A percentile compares a stretch with the other conserved stretches of the same genome.
These are phyloP conservation scores for Tetrapisispora pingtungensis DNA, from an alignment of 805 yeast genomes.

Conservation along the genomic window DNA sequence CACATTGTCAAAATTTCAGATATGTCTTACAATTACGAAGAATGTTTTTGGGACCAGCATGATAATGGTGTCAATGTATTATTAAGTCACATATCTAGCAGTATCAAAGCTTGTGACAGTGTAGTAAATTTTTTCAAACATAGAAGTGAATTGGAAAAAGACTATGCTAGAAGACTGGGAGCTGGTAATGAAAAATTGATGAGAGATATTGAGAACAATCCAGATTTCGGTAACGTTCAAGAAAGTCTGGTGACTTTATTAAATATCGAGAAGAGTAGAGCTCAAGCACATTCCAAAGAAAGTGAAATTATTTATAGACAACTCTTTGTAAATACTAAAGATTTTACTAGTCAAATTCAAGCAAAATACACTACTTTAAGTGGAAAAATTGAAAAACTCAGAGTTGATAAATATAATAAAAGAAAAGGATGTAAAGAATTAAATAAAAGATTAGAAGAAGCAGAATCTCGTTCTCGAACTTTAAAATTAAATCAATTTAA, in stretches of 20 bases:
- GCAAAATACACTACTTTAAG: slow-evolving; percentile 23
- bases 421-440: slow-evolving; percentile 23
- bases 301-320: slow-evolving; percentile 21
- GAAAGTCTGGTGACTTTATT: slow-evolving; percentile 12
- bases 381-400: slow-evolving; percentile 24
- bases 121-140: slow-evolving; percentile 23
- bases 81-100: slow-evolving; percentile 21
- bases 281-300: slow-evolving; percentile 26
- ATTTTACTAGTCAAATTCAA: slow-evolving; percentile 17
- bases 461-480: slow-evolving; percentile 20
- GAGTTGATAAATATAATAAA: slow-evolving; percentile 22
- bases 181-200: slow-evolving; percentile 23
- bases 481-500: slow-evolving; percentile 24
- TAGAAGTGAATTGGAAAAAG: slow-evolving; percentile 26
- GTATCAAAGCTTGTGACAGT: slow-evolving; percentile 20
- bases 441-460: slow-evolving; percentile 19
- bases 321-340: slow-evolving; percentile 18
- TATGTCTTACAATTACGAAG: slow-evolving; percentile 23
- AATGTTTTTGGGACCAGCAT: slow-evolving; percentile 29
- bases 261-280: slow-evolving; percentile 17
- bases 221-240: slow-evolving; percentile 25
- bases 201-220: slow-evolving; percentile 13
- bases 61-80: slow-evolving; percentile 25
- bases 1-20: no score
- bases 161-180: slow-evolving; percentile 26